These are phyloP conservation scores for Tolypocladium ophioglossoides DNA, from an alignment of 2,329 filamentous ascomycete genomes.

Conservation along the genomic window DNA sequence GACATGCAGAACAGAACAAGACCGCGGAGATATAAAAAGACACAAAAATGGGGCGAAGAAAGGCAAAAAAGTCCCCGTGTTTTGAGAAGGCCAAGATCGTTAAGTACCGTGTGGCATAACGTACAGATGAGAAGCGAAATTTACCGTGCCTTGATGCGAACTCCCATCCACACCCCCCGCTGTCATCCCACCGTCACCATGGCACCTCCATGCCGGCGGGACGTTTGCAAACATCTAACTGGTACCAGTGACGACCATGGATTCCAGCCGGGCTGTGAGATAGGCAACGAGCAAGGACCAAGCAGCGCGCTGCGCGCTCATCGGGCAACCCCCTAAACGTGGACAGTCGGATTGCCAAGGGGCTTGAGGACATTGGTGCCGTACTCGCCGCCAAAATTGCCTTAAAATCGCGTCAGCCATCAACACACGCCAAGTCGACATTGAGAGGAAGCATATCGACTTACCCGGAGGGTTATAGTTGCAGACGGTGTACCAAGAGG, in stretches of 20 bases:
- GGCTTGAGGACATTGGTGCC: constrained; percentile 37
- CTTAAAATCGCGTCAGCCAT: constrained; percentile 16
- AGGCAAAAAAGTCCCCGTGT: constrained; percentile 1
- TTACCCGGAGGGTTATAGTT: constrained; percentile 71
- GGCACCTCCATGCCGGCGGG: neutral
- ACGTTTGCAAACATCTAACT: neutral
- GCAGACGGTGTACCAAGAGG: constrained; percentile 72
- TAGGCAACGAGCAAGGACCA: neutral
- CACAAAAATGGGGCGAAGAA: constrained; percentile 3
- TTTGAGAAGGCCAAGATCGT: constrained; percentile 18
- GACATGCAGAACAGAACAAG: constrained; percentile 4
- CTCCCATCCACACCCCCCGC: constrained; percentile 1
- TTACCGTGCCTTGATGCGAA: neutral
- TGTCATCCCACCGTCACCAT: neutral
- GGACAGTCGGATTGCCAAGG: constrained; percentile 11
- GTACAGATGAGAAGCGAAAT: constrained; percentile 25
- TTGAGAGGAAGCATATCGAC: constrained; percentile 13
- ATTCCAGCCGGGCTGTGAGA: neutral
- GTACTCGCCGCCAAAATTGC: constrained; percentile 42
- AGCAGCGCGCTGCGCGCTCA: neutral
- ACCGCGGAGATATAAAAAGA: constrained; percentile 1
- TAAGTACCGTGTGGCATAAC: constrained; percentile 21
- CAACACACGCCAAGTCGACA: neutral
- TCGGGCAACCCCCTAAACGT: constrained; percentile 13
- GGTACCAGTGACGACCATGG: neutral